Evolutionary conservation across 768 basidiomycete genomes (phyloP), one percentile per base, ranked within the genome.

Genomic region (Rhodotorula kratochvilovae): DNA sequence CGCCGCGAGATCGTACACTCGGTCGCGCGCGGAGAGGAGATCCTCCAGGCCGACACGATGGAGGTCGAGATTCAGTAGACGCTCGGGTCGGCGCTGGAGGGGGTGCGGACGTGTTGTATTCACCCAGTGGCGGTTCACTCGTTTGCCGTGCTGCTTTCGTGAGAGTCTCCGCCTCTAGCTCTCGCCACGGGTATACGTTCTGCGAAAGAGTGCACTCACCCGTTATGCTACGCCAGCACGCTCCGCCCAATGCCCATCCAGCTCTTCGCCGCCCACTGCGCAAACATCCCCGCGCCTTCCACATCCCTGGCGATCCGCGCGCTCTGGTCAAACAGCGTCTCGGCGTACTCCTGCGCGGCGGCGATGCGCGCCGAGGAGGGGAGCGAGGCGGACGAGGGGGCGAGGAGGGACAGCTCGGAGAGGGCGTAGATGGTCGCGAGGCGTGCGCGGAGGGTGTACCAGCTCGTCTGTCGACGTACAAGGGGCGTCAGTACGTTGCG

Each of bases 1-100:
- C 85, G 96, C 77, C 82, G 96, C 73, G 96, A 98, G 79, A 79
- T 99, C 39, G 85, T 93, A 61, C 91, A 87, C 78, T 90, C 90
- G 6, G 91, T 93, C 17, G 88, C 86, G 57, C 84, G 95, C 76
- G 95, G 91, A 1, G 92, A 91, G 43, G 87, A 90, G 36, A 83
- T 89, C 75, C 81, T 83, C 21, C 86, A 86, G 66, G 82, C 83
- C n/a, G 85, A 86, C 67, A 86, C 85, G 61, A 89, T 89, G 88
- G 70, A 71, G 46, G 51, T 77, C 45, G 76, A 78, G 70, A 73
- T 76, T 50, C 69, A 71, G 62, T 75, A 69, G 61, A 29, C 15
- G 46, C 27, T 1, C 16, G 15, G 8, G 45, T 13, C 45, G 45
- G 45, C 36, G 27, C 5, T 17, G 39, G 35, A 23, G 27, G 25